Evolutionary conservation across 2,329 filamentous ascomycete genomes (phyloP).

Genomic region (Neofusicoccum cordaticola): DNA sequence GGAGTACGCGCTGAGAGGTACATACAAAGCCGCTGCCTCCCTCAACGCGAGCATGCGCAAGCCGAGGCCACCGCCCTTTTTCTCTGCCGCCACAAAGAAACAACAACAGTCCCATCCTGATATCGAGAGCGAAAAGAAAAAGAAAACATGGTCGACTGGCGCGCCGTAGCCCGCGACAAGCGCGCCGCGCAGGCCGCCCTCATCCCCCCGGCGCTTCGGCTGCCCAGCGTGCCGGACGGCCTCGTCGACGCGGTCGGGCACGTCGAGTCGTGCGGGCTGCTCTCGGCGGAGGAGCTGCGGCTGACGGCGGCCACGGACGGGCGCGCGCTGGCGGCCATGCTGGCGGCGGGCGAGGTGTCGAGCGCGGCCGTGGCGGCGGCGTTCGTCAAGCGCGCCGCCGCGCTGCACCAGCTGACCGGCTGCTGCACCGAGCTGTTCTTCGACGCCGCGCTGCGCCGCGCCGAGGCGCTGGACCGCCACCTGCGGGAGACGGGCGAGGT

Average conservation of each 20-base stretch:
- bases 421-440: slow-evolving; percentile 47
- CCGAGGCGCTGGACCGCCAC: slow-evolving; percentile 42
- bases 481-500: slow-evolving; percentile 34
- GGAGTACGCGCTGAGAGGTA: too few relatives aligned
- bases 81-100: too few relatives aligned
- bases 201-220: neutral
- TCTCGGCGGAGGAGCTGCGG: slow-evolving; percentile 31
- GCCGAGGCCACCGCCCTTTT: too few relatives aligned
- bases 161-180: neutral
- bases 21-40: too few relatives aligned
- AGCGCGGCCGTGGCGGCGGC: slow-evolving; percentile 49
- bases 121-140: too few relatives aligned
- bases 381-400: slow-evolving; percentile 52
- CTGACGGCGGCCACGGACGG: slow-evolving; percentile 37
- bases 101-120: too few relatives aligned
- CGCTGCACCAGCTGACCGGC: slow-evolving; percentile 56
- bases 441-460: slow-evolving; percentile 42
- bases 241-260: neutral
- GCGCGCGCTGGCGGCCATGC: slow-evolving; percentile 27
- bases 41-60: too few relatives aligned
- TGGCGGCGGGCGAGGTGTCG: slow-evolving; percentile 25
- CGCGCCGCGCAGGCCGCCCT: neutral
- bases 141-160: neutral
- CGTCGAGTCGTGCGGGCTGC: slow-evolving; percentile 25
- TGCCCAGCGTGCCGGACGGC: neutral